A percentile compares a stretch with the other conserved stretches of the same genome.
phyloP scores from a whole-genome alignment of 176 grass and related monocot species.

The Puccinellia tenuiflora region DNA sequence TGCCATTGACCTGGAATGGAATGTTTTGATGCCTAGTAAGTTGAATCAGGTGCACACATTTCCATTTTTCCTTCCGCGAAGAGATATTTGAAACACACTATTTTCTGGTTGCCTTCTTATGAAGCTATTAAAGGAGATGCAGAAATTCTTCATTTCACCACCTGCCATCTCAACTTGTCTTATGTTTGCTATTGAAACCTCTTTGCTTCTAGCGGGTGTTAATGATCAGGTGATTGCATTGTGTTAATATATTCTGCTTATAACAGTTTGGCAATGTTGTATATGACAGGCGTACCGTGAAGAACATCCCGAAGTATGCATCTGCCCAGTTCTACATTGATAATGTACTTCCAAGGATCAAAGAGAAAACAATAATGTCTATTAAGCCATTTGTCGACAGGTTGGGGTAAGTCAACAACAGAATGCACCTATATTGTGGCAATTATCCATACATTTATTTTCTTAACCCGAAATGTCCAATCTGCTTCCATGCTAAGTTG shows the following conservation, averaged over 20 bases:
- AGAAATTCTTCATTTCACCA: not conserved
- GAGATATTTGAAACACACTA: not conserved
- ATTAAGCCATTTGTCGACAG: conserved; percentile 87
- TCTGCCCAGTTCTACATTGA: conserved; percentile 79
- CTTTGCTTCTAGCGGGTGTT: not conserved
- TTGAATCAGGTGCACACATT: not conserved
- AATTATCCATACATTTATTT: not conserved
- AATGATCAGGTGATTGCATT: not conserved
- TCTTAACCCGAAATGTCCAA: not conserved
- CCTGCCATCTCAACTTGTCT: not conserved
- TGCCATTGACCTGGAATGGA: not conserved
- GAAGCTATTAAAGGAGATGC: not conserved
- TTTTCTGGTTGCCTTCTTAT: not conserved
- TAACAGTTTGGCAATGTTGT: conserved; percentile 4
- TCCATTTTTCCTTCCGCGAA: not conserved
- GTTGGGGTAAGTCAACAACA: conserved; percentile 52
- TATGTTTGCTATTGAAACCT: not conserved
- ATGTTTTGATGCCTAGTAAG: not conserved
- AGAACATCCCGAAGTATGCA: conserved; percentile 81
- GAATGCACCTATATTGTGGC: not conserved
- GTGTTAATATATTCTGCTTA: not conserved
- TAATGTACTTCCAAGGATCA: conserved; percentile 79
- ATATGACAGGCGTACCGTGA: conserved; percentile 51
- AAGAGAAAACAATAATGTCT: conserved; percentile 87
- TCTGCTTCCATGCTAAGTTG: not conserved